phyloP scores from a whole-genome alignment of 1,284 basidiomycete genomes.

The Ceratobasidium sp. region DNA sequence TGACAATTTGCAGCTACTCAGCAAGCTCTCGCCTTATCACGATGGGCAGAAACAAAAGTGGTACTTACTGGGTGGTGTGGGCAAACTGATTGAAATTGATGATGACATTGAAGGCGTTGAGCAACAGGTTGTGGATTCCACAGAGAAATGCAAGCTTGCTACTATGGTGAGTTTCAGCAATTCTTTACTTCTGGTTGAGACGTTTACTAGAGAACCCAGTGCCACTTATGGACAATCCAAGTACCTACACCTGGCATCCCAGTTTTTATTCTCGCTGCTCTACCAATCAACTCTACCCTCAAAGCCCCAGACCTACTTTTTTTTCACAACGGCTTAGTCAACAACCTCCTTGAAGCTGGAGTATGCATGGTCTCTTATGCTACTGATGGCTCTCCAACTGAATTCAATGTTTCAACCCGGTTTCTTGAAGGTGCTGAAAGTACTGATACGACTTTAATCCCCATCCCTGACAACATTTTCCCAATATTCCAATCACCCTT shows the following conservation, averaged over 20 bases:
- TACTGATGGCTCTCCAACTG: conserved; percentile 56
- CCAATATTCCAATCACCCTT: conserved; percentile 35
- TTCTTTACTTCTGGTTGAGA: conserved; percentile 13
- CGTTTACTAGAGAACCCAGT: not conserved
- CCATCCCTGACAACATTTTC: conserved; percentile 28
- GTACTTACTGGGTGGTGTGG: conserved; percentile 54
- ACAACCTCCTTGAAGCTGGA: conserved; percentile 45
- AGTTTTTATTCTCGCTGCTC: conserved; percentile 1
- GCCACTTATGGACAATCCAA: conserved; percentile 51
- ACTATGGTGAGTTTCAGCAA: conserved; percentile 43
- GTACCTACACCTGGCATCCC: conserved; percentile 46
- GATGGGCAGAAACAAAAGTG: conserved; percentile 50
- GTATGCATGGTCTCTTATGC: conserved; percentile 55
- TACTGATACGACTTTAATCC: conserved; percentile 38
- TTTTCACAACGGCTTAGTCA: not conserved
- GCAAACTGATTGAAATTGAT: conserved; percentile 50
- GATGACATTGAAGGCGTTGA: conserved; percentile 51
- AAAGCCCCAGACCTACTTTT: conserved; percentile 30
- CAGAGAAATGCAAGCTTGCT: not conserved
- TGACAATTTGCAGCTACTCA: conserved; percentile 50
- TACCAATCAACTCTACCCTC: conserved; percentile 46
- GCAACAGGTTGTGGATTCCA: conserved; percentile 49
- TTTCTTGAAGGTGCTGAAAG: conserved; percentile 46
- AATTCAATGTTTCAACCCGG: conserved; percentile 52
- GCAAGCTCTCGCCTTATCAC: conserved; percentile 51